Percentiles rank a stretch among this genome's conserved stretches.
Conservation (phyloP, 495 filamentous ascomycete genomes). For the Penicilliopsis zonata region DNA sequence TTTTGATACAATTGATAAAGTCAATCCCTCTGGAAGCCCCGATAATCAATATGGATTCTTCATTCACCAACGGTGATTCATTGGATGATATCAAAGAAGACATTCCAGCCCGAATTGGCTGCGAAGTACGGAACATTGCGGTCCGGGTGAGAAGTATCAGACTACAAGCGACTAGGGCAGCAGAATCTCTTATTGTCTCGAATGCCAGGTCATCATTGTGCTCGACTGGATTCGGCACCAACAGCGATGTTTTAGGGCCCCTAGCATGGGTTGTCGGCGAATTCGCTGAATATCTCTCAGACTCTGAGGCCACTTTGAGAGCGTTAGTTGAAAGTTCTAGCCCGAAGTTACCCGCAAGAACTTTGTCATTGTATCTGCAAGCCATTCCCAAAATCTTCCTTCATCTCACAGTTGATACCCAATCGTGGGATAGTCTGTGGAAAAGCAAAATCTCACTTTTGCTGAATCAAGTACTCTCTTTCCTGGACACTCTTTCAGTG, state of each 20-base stretch:
- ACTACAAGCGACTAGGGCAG: conserved; percentile 65
- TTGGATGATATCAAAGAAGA: conserved; percentile 11
- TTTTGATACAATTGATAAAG: conserved; percentile 68
- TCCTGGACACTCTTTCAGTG: conserved; percentile 60
- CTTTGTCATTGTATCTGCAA: conserved; percentile 71
- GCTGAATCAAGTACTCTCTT: conserved; percentile 66
- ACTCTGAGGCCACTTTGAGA: conserved; percentile 52
- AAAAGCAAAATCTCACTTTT: conserved; percentile 62
- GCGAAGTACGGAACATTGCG: conserved; percentile 75
- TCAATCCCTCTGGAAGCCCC: no score
- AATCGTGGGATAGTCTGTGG: conserved; percentile 48
- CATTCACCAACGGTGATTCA: conserved; percentile 8
- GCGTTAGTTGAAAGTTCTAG: conserved; percentile 59
- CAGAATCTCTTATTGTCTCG: conserved; percentile 56
- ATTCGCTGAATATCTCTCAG: conserved; percentile 56
- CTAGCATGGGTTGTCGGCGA: conserved; percentile 82
- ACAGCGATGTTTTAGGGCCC: conserved; percentile 53
- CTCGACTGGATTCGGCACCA: conserved; percentile 28
- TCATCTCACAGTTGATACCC: conserved; percentile 41
- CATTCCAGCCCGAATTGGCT: conserved; percentile 62
- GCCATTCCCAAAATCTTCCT: conserved; percentile 75
- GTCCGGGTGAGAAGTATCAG: conserved; percentile 83
- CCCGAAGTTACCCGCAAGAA: conserved; percentile 44
- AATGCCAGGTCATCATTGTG: conserved; percentile 34
- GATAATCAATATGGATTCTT: no score